These are phyloP conservation scores for Chaetomium sp. DNA, from an alignment of 2,329 filamentous ascomycete genomes.

Conservation along the genomic window DNA sequence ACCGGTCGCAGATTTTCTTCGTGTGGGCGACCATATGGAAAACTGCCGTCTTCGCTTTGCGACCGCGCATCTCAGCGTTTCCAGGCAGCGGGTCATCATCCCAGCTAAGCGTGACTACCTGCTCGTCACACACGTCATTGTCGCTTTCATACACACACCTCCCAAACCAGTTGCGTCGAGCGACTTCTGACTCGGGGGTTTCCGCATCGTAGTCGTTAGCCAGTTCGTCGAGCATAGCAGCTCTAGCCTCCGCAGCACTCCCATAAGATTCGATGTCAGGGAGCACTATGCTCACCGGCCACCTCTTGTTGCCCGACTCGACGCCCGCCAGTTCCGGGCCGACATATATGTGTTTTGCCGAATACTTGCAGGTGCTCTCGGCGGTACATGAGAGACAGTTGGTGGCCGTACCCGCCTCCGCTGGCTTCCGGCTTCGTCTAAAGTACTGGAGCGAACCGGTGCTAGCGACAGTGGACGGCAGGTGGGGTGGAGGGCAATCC, in stretches of 20 bases:
- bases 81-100: slow-evolving; percentile 63
- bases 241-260: slow-evolving; percentile 52
- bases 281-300: slow-evolving; percentile 88
- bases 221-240: slow-evolving; percentile 43
- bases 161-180: slow-evolving; percentile 74
- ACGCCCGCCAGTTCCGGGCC: slow-evolving; percentile 64
- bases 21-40: slow-evolving; percentile 96
- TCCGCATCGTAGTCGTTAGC: slow-evolving; percentile 56
- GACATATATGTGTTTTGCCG: slow-evolving; percentile 79
- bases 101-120: slow-evolving; percentile 86
- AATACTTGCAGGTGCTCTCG: slow-evolving; percentile 78
- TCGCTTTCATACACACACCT: slow-evolving; percentile 93
- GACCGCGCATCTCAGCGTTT: slow-evolving; percentile 39
- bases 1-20: slow-evolving; percentile 80
- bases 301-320: slow-evolving; percentile 66
- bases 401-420: slow-evolving; percentile 71
- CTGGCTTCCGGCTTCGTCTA: slow-evolving; percentile 73
- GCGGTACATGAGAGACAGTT: slow-evolving; percentile 84
- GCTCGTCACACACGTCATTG: slow-evolving; percentile 93
- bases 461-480: slow-evolving; percentile 75
- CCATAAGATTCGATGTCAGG: slow-evolving; percentile 82
- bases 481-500: slow-evolving; percentile 58
- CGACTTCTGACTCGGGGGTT: slow-evolving; percentile 51
- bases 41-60: slow-evolving; percentile 78
- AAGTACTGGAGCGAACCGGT: slow-evolving; percentile 79